Base-by-base conservation (phyloP, 2,329 filamentous ascomycete genomes). In the Ophiostoma ips region DNA sequence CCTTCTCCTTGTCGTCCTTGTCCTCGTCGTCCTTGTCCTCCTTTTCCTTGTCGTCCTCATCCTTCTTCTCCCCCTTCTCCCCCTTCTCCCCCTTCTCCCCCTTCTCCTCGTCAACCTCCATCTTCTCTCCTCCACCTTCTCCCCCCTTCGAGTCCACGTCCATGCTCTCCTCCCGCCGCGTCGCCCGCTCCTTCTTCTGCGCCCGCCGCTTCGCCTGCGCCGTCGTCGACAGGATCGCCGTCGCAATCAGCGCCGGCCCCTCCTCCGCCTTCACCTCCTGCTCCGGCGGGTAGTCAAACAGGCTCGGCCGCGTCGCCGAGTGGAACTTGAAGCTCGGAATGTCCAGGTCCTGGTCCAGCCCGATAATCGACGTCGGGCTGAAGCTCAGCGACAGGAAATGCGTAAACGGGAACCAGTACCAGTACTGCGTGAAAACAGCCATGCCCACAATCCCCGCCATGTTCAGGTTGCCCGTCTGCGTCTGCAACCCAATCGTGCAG, bases 321-420 rank as follows among this genome's bases (percentile, higher is more conserved):
- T 95, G 81, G 71, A 95, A 94, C 65, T 94, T 94, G 77, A 95
- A 89, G 62, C 82, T 83, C 18, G 94, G 88, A 50, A 95, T 87
- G 60, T 95, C 87, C 13, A 98, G 76, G 61, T 95, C 87, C 61
- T 94, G 84, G 63, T 98, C 89, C 24, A 98, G 79, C 53, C 86
- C 90, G 59, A 96, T 95, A 61, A 98, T 85, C 1, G 92, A 85
- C 1, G 94, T 98, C 1, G 92, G 92, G n/a, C 87, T 88, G 68
- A 98, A 96, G 61, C 87, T 89, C 54, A 98, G 75, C 1, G 90
- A 94, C 52, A 98, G 67, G 79, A 98, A 98, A 68, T 98, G 92
- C 30, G 92, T 94, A 60, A 96, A 84, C 53, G 92, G 92, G 78
- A 98, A 98, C 92, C 92, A 98, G 72, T 98, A 98, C 92, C 92